A percentile compares a stretch with the other conserved stretches of the same genome.
Conservation (phyloP, 306 rosid genomes). For the Aeschynomene evenia region DNA sequence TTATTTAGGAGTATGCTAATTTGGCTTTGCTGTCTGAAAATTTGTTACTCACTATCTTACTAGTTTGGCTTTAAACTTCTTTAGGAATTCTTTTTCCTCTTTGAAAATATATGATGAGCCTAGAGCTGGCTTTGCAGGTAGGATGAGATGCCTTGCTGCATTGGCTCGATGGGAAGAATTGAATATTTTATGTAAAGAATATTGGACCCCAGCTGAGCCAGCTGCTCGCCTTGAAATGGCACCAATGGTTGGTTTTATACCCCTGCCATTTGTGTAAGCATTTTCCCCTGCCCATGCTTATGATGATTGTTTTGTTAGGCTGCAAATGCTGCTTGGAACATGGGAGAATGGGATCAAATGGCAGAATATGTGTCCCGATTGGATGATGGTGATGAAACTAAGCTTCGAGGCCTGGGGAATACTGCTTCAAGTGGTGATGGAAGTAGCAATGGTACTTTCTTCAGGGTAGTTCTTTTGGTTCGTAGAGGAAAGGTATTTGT, state of each 20-base stretch:
- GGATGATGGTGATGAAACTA: constrained; percentile 99
- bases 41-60: constrained; percentile 6
- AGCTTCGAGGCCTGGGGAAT: constrained; percentile 77
- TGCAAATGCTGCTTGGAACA: constrained; percentile 95
- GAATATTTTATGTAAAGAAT: constrained; percentile 80
- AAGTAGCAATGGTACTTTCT: constrained; percentile 94
- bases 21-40: neutral
- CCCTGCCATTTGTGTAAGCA: constrained; percentile 7
- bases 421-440: constrained; percentile 82
- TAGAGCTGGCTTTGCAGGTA: constrained; percentile 57
- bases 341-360: constrained; percentile 99
- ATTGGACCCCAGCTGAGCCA: constrained; percentile 98
- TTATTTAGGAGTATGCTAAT: neutral
- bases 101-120: constrained; percentile 26
- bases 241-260: constrained; percentile 70
- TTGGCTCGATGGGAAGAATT: constrained; percentile 99
- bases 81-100: neutral
- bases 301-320: constrained; percentile 55
- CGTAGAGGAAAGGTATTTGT: constrained; percentile 82
- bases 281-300: constrained; percentile 19
- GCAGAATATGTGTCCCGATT: constrained; percentile 88
- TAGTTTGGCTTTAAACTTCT: neutral
- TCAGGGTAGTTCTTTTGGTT: constrained; percentile 82
- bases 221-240: constrained; percentile 98
- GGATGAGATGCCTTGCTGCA: constrained; percentile 98